phyloP scores from a whole-genome alignment of 257 asterid species.

The Petunia secreta region DNA sequence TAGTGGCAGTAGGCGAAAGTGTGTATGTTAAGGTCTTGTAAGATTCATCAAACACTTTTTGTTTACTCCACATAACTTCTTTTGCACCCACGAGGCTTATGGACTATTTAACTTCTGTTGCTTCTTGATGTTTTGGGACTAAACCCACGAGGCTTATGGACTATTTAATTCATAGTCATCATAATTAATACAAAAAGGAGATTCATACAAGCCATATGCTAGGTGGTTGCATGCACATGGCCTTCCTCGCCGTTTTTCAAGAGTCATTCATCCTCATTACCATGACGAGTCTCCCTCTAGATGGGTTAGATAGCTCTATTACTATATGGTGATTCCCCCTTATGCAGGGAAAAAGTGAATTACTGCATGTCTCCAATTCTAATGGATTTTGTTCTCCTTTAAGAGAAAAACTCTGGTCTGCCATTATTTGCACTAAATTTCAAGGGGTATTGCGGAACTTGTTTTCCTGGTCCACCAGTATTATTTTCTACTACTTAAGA shows the following conservation, averaged over 20 bases:
- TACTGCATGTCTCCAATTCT: too few relatives aligned
- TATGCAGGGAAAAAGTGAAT: too few relatives aligned
- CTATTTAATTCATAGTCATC: background rate
- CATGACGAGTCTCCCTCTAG: too few relatives aligned
- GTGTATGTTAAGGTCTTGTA: background rate
- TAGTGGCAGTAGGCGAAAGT: background rate
- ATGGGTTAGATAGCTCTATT: too few relatives aligned
- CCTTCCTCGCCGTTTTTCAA: background rate
- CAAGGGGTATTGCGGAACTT: too few relatives aligned
- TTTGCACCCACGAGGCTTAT: background rate
- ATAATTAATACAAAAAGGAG: background rate
- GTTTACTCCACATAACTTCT: background rate
- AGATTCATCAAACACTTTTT: background rate
- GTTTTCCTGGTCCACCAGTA: background rate
- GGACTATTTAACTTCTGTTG: background rate
- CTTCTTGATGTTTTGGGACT: background rate
- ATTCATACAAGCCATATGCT: background rate
- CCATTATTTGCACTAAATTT: background rate
- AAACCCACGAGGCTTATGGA: background rate
- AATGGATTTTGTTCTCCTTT: background rate
- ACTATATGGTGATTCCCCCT: too few relatives aligned
- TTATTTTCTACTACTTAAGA: background rate
- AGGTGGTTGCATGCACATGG: background rate
- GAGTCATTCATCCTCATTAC: too few relatives aligned
- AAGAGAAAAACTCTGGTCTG: background rate